Percentiles rank a stretch among this genome's conserved stretches.
phyloP scores from a whole-genome alignment of 1,139 yeast species.

The Pneumocystis sp. region DNA sequence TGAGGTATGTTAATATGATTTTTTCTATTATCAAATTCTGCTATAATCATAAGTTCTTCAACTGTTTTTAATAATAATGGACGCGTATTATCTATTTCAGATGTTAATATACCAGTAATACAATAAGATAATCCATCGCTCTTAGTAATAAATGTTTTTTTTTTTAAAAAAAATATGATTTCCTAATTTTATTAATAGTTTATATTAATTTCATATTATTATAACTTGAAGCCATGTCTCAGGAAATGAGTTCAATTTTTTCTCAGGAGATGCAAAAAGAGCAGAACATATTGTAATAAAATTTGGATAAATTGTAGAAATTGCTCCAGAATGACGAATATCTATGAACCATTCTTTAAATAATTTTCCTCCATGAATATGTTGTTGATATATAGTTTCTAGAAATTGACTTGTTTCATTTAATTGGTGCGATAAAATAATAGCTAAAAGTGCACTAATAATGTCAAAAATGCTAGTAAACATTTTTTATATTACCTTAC shows the following conservation, averaged over 20 bases:
- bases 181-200: conserved; percentile 17
- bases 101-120: conserved; percentile 54
- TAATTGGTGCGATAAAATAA: neutral
- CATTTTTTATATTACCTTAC: neutral
- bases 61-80: conserved; percentile 36
- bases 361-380: conserved; percentile 30
- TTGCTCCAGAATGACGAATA: conserved; percentile 82
- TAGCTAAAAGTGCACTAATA: neutral
- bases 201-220: neutral
- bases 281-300: conserved; percentile 47
- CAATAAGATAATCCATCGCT: conserved; percentile 81
- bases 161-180: conserved; percentile 39
- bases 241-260: conserved; percentile 29
- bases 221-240: conserved; percentile 34
- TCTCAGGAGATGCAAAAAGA: conserved; percentile 26
- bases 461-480: neutral
- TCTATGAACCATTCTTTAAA: conserved; percentile 52
- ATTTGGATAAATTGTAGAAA: conserved; percentile 72
- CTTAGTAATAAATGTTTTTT: conserved; percentile 54
- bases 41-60: conserved; percentile 25
- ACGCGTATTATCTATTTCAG: conserved; percentile 30
- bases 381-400: neutral
- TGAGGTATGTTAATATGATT: conserved; percentile 64
- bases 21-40: conserved; percentile 21
- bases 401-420: neutral